Base-by-base conservation (phyloP, 2,329 filamentous ascomycete species). In the Pleochaeta shiraiana region DNA sequence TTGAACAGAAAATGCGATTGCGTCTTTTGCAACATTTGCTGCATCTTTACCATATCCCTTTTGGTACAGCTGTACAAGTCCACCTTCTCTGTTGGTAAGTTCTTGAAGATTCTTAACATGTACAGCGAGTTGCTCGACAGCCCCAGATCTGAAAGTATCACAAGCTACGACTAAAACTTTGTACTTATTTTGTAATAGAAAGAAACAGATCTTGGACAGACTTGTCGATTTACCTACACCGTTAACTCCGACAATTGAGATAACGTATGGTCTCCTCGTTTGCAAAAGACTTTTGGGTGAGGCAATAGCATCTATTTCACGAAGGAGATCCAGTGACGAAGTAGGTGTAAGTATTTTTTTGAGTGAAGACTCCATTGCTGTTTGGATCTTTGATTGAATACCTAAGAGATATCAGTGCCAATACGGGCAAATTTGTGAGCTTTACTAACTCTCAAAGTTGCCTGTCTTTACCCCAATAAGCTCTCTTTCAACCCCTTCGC, bases 211-310 rank as follows among this genome's bases (percentile, higher is more conserved):
- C 76, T 98, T 98, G 74, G 89, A 92, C 43, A 98, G 80, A 73
- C 96, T 97, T 63, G 93, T 98, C 19, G 91, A 96, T 77, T 98
- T 98, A 72, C 93, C 93, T 43, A 98, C 93, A 64, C 93, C 93
- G 74, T 98, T 98, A 73, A 98, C 93, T 67, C 93, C 93, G 53
- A 98, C 93, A 67, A 98, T 95, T 65, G 90, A 96, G 73, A 98
- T 95, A 71, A 97, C 92, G 73, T 97, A 98, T 53, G 93, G 93
- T 3, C 93, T 86, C 24, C 81, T 75, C 66, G 80, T 79, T 69
- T 82, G 77, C 66, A 84, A 79, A 33, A 84, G 84, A 2, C 84
- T 81, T 26, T 77, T 78, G 0, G 88, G 85, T 12, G 82, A 79
- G 6, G 84, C 86, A 67, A 95, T 83, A 55, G 85, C 81, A 72